A percentile compares a stretch with the other conserved stretches of the same genome.
Conservation (phyloP, 2,329 filamentous ascomycete genomes). For the Fusarium annulatum region DNA sequence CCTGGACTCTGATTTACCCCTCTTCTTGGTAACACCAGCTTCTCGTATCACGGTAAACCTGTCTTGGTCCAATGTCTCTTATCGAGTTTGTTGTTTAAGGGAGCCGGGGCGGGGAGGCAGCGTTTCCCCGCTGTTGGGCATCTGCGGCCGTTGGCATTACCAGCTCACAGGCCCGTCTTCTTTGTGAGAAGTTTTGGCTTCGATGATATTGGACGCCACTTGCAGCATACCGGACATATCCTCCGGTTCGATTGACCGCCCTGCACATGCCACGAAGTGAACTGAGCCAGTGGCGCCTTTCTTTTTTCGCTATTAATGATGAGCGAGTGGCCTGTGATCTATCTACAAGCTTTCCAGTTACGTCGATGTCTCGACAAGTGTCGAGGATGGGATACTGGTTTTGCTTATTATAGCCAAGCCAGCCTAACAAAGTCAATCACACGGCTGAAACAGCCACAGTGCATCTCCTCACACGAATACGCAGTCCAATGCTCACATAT, state of each 20-base stretch:
- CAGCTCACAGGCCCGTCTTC: background rate
- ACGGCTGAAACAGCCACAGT: constrained; percentile 20
- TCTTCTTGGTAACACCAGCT: background rate
- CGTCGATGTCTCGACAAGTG: background rate
- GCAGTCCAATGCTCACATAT: background rate
- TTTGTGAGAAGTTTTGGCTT: background rate
- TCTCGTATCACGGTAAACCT: background rate
- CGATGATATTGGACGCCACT: background rate
- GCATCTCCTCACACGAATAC: background rate
- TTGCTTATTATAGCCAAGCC: background rate
- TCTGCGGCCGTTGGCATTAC: constrained; percentile 17
- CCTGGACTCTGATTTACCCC: constrained; percentile 16
- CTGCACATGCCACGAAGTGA: background rate
- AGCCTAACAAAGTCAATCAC: background rate
- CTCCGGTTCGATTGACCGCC: background rate
- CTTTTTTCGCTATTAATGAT: background rate
- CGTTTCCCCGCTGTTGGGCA: background rate
- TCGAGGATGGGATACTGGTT: background rate
- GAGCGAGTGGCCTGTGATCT: background rate
- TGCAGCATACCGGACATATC: background rate
- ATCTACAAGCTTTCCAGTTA: background rate
- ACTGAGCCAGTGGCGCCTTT: background rate
- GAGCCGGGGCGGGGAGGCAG: background rate
- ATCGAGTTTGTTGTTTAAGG: background rate
- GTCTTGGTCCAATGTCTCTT: constrained; percentile 13